Percentiles rank a stretch among this genome's conserved stretches.
Conservation (phyloP, 495 filamentous ascomycete species). For the Talaromyces wortmannii region DNA sequence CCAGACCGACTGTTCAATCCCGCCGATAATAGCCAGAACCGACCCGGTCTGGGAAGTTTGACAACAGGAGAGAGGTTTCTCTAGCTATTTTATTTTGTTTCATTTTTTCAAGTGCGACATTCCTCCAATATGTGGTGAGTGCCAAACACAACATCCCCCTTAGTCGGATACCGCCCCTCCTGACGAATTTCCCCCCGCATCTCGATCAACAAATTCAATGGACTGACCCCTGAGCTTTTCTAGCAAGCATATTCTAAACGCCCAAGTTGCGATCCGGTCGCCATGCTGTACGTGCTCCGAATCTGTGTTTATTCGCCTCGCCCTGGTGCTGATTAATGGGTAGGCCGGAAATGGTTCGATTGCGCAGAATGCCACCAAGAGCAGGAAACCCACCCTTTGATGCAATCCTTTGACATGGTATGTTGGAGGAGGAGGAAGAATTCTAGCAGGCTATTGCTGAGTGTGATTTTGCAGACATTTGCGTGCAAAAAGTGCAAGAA, state of each 20-base stretch:
- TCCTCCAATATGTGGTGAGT: background rate
- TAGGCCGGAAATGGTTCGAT: slow-evolving; percentile 96
- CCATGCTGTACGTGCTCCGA: slow-evolving; percentile 69
- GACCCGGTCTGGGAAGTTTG: background rate
- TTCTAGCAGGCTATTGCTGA: background rate
- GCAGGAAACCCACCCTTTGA: slow-evolving; percentile 64
- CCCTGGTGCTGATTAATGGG: background rate
- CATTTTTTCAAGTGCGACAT: no score
- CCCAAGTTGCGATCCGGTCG: slow-evolving; percentile 91
- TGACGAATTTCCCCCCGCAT: background rate
- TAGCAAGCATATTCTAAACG: slow-evolving; percentile 96
- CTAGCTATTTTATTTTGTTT: no score
- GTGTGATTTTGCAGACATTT: slow-evolving; percentile 46
- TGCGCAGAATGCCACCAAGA: slow-evolving; percentile 94
- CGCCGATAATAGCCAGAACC: background rate
- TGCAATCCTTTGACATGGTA: slow-evolving; percentile 79
- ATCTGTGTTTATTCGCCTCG: background rate
- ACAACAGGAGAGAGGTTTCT: no score
- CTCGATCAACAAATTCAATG: background rate
- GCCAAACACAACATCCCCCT: background rate
- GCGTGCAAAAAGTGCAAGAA: slow-evolving; percentile 99
- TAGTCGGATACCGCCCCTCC: background rate
- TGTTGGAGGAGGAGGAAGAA: background rate
- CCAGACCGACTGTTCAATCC: background rate
- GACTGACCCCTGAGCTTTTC: background rate